Evolutionary conservation across 768 basidiomycete genomes (phyloP).

Genomic region (Tylopilus cervinicoccineus): DNA sequence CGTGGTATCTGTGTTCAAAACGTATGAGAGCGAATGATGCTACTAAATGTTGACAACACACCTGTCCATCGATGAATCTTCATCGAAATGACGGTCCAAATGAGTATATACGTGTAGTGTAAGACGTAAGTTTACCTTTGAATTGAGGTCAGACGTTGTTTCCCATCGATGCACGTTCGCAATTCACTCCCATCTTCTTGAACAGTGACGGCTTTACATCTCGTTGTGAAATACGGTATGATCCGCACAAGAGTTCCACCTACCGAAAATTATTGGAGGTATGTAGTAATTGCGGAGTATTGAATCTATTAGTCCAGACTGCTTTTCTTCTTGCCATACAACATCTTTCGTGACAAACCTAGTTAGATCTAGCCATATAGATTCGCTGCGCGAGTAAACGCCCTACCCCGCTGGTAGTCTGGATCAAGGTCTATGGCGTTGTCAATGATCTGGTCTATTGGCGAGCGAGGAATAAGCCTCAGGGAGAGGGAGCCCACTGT

Average conservation of each 20-base stretch:
- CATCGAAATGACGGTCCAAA: neutral
- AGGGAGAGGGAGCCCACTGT: neutral
- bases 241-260: constrained; percentile 7
- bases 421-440: constrained; percentile 54
- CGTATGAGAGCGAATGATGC: neutral
- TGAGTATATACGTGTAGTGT: neutral
- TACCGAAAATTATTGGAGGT: constrained; percentile 66
- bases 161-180: constrained; percentile 66
- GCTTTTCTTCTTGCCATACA: constrained; percentile 63
- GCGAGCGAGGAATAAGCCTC: neutral
- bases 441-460: constrained; percentile 45
- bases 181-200: constrained; percentile 40
- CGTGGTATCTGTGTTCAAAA: constrained; percentile 38
- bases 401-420: constrained; percentile 60
- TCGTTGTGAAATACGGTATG: neutral
- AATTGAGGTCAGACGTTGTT: constrained; percentile 67
- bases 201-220: constrained; percentile 34
- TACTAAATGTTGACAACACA: constrained; percentile 32
- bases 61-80: constrained; percentile 56
- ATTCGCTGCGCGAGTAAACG: neutral
- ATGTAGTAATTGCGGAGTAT: constrained; percentile 61
- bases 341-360: constrained; percentile 38
- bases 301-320: constrained; percentile 60
- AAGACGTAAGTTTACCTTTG: constrained; percentile 38
- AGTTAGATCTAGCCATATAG: neutral